Base-by-base conservation (phyloP, 2,329 filamentous ascomycete species). In the Bipolaris bicolor region DNA sequence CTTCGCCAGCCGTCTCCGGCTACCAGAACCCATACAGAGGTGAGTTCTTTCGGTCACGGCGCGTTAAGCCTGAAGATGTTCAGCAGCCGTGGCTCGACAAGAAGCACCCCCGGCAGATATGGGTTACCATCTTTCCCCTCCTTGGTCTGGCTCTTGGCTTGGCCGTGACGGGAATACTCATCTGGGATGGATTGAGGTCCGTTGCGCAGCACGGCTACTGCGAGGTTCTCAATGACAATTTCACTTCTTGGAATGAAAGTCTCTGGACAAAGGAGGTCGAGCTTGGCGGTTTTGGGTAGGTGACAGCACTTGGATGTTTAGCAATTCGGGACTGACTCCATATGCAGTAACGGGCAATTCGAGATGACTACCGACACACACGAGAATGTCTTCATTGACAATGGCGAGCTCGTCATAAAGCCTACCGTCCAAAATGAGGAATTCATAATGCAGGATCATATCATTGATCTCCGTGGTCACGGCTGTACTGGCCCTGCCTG, bases 71-170 rank as follows among this genome's bases (percentile, higher is more conserved):
- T 73, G 90, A 86, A 40, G 85, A 90, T 47, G 76, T 91, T 3
- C 88, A 92, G 72, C 89, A 90, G 78, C 89, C 91, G 11, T 95
- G 91, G 91, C 77, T 89, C 37, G 77, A 84, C n/a, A 88, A 87
- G 71, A 86, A 81, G 55, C 88, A 93, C 64, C 88, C 89, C 11
- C 89, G 87, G 74, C 90, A 94, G 81, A 95, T 92, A 79, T 95
- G 91, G 91, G 87, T 91, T 7, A 92, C 88, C 2, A 92, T 94
- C 61, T 84, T 96, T 55, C 91, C 91, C 2, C 71, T 92, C 40
- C 73, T 91, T 22, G 91, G 90, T 45, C 85, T 95, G 48, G 46
- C 87, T 3, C 59, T 92, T 13, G 91, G 91, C 13, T 73, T 94
- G 34, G 84, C 75, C 2, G 78, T 93, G 39, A 85, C 88, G 1